Evolutionary conservation across 2,329 filamentous ascomycete species (phyloP).

Genomic region (Knoxdaviesia capensis): DNA sequence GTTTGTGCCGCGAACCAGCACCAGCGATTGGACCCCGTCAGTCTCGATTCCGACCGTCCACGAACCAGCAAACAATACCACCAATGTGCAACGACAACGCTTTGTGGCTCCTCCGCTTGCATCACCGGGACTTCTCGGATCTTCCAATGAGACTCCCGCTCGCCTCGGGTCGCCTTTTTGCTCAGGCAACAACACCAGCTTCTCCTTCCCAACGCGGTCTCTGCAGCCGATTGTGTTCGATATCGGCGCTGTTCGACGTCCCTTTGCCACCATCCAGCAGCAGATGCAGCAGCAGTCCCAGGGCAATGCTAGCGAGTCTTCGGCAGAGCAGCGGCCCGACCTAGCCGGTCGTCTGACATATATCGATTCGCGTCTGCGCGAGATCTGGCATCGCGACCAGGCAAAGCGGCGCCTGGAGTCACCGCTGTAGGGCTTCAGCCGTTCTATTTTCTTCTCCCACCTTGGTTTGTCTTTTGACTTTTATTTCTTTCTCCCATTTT

Average conservation of each 20-base stretch:
- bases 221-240: slow-evolving; percentile 25
- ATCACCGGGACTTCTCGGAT: slow-evolving; percentile 2
- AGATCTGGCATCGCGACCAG: slow-evolving; percentile 24
- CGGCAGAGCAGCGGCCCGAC: slow-evolving; percentile 18
- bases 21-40: no score
- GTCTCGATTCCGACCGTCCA: slow-evolving; percentile 12
- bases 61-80: no score
- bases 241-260: slow-evolving; percentile 22
- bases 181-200: slow-evolving; percentile 22
- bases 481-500: slow-evolving; percentile 4
- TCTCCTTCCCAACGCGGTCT: slow-evolving; percentile 40
- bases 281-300: no score
- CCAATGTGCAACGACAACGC: no score
- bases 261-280: slow-evolving; percentile 38
- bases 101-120: slow-evolving; percentile 6
- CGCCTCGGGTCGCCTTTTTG: slow-evolving; percentile 41
- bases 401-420: slow-evolving; percentile 26
- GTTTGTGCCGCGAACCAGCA: slow-evolving; percentile 20
- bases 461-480: slow-evolving; percentile 1
- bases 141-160: slow-evolving; percentile 18
- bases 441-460: background rate
- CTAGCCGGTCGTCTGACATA: slow-evolving; percentile 33
- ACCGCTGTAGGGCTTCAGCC: slow-evolving; percentile 15
- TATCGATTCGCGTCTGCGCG: slow-evolving; percentile 35
- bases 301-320: slow-evolving; percentile 13